Percentiles rank a stretch among this genome's conserved stretches.
Evolutionary conservation across 495 filamentous ascomycete species (phyloP).

Genomic region (Penicillium paradoxum): DNA sequence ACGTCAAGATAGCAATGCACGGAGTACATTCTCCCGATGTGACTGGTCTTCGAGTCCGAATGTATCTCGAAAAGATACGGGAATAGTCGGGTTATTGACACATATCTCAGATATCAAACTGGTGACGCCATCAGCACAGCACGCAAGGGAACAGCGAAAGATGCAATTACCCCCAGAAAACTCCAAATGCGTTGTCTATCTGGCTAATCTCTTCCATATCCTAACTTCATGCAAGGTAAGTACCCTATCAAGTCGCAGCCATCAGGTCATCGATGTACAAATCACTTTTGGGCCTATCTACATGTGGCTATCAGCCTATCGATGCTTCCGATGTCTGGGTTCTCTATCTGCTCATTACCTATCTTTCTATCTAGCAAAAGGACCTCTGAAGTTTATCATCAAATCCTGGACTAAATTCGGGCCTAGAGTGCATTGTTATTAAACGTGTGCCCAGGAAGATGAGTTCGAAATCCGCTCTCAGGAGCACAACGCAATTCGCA

Average conservation of each 20-base stretch:
- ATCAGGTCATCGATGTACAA: background rate
- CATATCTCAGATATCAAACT: background rate
- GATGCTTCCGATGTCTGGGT: background rate
- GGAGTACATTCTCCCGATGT: background rate
- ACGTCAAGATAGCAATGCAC: background rate
- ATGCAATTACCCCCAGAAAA: background rate
- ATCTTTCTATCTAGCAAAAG: background rate
- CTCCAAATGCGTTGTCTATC: background rate
- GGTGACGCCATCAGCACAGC: background rate
- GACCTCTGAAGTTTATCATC: background rate
- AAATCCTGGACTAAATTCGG: background rate
- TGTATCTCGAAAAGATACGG: background rate
- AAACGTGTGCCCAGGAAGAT: background rate
- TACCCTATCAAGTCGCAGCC: background rate
- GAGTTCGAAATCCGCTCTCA: background rate
- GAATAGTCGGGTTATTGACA: too few relatives aligned
- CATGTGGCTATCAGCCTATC: background rate
- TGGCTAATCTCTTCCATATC: background rate
- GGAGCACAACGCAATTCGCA: background rate
- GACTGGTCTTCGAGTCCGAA: constrained; percentile 2
- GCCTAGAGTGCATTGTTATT: background rate
- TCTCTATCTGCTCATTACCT: background rate
- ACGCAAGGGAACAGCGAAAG: background rate
- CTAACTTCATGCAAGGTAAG: background rate
- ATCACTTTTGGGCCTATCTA: background rate